phyloP scores from a whole-genome alignment of 1,284 basidiomycete species.

The Cutaneotrichosporon spelunceum region DNA sequence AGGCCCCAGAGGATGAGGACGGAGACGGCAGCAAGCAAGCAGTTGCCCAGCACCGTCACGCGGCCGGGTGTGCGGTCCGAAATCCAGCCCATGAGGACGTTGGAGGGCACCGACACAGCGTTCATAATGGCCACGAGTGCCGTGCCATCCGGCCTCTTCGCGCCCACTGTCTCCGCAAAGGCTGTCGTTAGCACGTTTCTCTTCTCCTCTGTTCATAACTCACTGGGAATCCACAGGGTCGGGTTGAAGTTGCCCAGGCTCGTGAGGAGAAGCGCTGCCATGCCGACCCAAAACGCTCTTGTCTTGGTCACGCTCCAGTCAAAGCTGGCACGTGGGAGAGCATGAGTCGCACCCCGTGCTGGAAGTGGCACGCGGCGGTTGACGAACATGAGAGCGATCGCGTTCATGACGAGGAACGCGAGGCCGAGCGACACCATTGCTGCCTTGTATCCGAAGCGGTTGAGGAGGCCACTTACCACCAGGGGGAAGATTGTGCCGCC shows the following conservation, averaged over 20 bases:
- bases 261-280: conserved; percentile 38
- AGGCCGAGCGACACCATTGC: conserved; percentile 44
- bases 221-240: conserved; percentile 47
- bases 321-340: background rate
- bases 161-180: conserved; percentile 40
- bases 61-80: conserved; percentile 41
- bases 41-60: conserved; percentile 36
- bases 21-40: conserved; percentile 35
- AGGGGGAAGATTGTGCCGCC: conserved; percentile 49
- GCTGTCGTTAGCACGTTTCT: conserved; percentile 24
- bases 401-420: conserved; percentile 35
- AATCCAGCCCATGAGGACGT: conserved; percentile 41
- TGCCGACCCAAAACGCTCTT: conserved; percentile 35
- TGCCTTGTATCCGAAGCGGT: conserved; percentile 45
- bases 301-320: conserved; percentile 32
- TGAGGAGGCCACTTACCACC: conserved; percentile 41
- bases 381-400: conserved; percentile 40
- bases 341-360: background rate
- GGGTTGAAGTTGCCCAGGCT: conserved; percentile 50
- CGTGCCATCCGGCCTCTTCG: conserved; percentile 39
- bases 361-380: conserved; percentile 42
- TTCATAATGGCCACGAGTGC: conserved; percentile 42
- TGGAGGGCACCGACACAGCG: conserved; percentile 44
- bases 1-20: conserved; percentile 51
- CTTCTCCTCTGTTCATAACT: conserved; percentile 19